A percentile compares a stretch with the other conserved stretches of the same genome.
phyloP scores from a whole-genome alignment of 768 basidiomycete species.

The Boletus barrowsii region DNA sequence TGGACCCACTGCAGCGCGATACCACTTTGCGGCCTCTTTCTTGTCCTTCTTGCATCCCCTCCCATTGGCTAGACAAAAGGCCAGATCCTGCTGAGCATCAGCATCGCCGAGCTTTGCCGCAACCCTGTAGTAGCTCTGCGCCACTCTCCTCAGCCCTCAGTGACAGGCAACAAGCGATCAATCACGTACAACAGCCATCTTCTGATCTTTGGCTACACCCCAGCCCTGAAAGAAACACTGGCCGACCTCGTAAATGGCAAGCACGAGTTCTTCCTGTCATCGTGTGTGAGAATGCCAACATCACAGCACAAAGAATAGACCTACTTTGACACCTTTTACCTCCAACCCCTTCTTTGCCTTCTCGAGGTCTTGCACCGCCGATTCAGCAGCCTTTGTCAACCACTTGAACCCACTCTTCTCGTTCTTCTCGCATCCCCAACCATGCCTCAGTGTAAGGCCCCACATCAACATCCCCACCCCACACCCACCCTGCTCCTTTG shows the following conservation, averaged over 20 bases:
- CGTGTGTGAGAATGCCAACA: not conserved
- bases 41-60: constrained; percentile 88
- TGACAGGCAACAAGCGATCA: not conserved
- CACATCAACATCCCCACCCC: constrained; percentile 93
- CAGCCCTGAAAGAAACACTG: constrained; percentile 93
- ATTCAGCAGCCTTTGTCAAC: constrained; percentile 79
- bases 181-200: constrained; percentile 76
- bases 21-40: constrained; percentile 86
- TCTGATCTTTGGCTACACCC: constrained; percentile 84
- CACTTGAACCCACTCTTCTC: constrained; percentile 79
- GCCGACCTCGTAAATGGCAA: constrained; percentile 90
- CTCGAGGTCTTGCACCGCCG: constrained; percentile 75
- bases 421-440: constrained; percentile 83
- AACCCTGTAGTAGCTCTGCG: constrained; percentile 76
- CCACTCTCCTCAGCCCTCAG: not conserved
- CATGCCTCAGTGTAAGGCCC: constrained; percentile 80
- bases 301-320: not conserved
- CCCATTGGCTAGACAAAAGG: constrained; percentile 81
- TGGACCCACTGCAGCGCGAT: constrained; percentile 71
- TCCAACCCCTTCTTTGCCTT: constrained; percentile 54
- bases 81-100: constrained; percentile 85
- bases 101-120: constrained; percentile 82
- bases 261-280: constrained; percentile 68
- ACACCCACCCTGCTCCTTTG: constrained; percentile 72
- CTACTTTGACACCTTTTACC: constrained; percentile 51